phyloP scores from a whole-genome alignment of 305 asterid genomes.

The Withania somnifera region DNA sequence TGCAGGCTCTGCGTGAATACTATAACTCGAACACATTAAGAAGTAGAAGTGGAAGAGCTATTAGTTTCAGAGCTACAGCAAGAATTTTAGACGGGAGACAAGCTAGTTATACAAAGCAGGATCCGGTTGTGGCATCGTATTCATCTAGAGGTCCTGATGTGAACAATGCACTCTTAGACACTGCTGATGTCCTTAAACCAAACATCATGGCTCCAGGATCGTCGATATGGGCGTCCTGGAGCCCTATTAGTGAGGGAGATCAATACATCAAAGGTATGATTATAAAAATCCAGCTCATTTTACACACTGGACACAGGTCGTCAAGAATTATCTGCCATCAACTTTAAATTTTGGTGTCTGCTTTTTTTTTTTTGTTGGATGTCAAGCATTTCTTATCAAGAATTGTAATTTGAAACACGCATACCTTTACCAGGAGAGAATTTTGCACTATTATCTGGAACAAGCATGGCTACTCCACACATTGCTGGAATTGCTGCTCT shows the following conservation, averaged over 20 bases:
- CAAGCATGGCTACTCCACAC: slow-evolving; percentile 63
- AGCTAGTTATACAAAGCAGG: slow-evolving; percentile 32
- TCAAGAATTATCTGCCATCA: not conserved
- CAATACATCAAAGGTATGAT: slow-evolving; percentile 27
- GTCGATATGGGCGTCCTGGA: slow-evolving; percentile 68
- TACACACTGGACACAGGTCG: not conserved
- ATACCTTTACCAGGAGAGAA: slow-evolving; percentile 25
- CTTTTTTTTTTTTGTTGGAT: not conserved
- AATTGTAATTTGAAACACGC: not conserved
- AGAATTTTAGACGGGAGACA: slow-evolving; percentile 43
- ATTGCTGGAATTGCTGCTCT: slow-evolving; percentile 53
- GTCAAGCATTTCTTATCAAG: not conserved
- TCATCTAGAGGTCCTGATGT: slow-evolving; percentile 65
- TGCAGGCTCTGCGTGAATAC: slow-evolving; percentile 44
- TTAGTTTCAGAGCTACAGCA: slow-evolving; percentile 32
- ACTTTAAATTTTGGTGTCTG: not conserved
- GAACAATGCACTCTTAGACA: slow-evolving; percentile 33
- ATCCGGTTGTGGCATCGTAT: slow-evolving; percentile 45
- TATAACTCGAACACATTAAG: slow-evolving; percentile 37
- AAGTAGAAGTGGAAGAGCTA: slow-evolving; percentile 34
- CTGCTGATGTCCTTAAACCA: slow-evolving; percentile 59
- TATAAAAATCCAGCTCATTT: not conserved
- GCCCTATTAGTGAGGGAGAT: slow-evolving; percentile 51
- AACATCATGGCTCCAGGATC: slow-evolving; percentile 65
- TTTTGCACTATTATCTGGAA: slow-evolving; percentile 47